Evolutionary conservation across 2,329 filamentous ascomycete genomes (phyloP).

Genomic region (Beauveria brongniartii): DNA sequence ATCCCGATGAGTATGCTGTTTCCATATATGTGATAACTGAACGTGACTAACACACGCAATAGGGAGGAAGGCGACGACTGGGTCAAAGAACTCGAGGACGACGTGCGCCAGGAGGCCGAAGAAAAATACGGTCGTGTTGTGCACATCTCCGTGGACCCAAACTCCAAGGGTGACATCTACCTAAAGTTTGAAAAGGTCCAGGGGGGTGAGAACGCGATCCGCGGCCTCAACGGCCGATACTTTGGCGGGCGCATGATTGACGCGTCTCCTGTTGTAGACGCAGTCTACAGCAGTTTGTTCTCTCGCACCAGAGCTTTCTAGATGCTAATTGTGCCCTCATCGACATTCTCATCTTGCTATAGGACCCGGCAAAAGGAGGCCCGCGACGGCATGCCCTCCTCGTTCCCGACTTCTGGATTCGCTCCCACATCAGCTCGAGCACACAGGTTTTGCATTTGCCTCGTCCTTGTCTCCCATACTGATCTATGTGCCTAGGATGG

Average conservation of each 20-base stretch:
- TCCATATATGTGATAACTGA: not conserved
- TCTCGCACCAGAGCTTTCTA: conserved; percentile 76
- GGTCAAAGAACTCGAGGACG: conserved; percentile 89
- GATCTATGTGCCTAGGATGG: conserved; percentile 13
- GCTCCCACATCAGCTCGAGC: conserved; percentile 5
- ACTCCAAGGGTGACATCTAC: conserved; percentile 93
- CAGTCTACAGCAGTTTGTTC: conserved; percentile 96
- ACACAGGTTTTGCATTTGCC: conserved; percentile 11
- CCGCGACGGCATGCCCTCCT: not conserved
- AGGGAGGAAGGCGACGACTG: conserved; percentile 82
- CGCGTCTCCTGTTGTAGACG: conserved; percentile 92
- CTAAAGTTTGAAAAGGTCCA: conserved; percentile 96
- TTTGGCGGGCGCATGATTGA: conserved; percentile 92
- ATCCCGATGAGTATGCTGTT: conserved; percentile 72
- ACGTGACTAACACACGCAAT: conserved; percentile 26
- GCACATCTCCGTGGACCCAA: conserved; percentile 90
- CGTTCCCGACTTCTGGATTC: not conserved
- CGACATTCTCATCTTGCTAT: conserved; percentile 7
- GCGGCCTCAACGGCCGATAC: conserved; percentile 92
- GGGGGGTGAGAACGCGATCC: conserved; percentile 94
- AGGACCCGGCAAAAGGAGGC: conserved; percentile 1
- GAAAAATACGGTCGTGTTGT: conserved; percentile 95
- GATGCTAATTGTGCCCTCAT: conserved; percentile 16
- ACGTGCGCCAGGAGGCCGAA: conserved; percentile 88
- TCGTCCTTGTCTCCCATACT: conserved; percentile 10